Base-by-base conservation (phyloP, 2,329 filamentous ascomycete species). In the Sporothrix mexicana region DNA sequence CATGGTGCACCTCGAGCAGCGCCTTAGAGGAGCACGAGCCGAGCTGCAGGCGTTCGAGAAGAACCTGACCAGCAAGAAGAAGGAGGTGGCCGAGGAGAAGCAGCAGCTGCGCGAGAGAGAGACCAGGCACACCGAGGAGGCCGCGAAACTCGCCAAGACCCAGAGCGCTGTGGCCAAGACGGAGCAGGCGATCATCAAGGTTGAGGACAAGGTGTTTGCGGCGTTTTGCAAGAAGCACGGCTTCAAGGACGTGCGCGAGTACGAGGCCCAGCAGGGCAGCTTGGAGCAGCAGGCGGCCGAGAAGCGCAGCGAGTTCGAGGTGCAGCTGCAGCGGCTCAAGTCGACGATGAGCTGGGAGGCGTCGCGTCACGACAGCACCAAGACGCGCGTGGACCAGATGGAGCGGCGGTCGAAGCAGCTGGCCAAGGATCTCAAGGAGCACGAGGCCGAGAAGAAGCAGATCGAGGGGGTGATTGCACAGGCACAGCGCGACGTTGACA, bases 181-280 rank as follows among this genome's bases (percentile, higher is more conserved):
- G 77, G 83, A 84, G 74, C 81, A 83, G 67, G 89, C 92, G 1
- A 93, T 98, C 74, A 88, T 92, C 59, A 87, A 89, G 71, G 93
- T 97, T 20, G 94, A 98, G 79, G 96, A 99, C 79, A 88, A 94
- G 77, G 87, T 99, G 43, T 99, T 98, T 81, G 86, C 87, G 25
- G 86, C 86, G 55, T 99, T 99, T 83, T 99, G 96, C 83, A 88
- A 90, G 77, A 90, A 93, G 72, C 89, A 98, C 23, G 94, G 95
- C 0, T 98, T 97, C 80, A 87, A 89, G 73, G 92, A 97, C 78
- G 97, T 99, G 76, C 93, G 95, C 73, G 93, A 94, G 73, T 99
- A 98, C 78, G 94, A 98, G 80, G 92, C 92, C 36, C 95, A 97
- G 77, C 96, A 98, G 82, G 95, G 96, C 67, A 94, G 92, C 57